Conservation (phyloP, 2,329 filamentous ascomycete genomes). For the Aspergillus chevalieri region DNA sequence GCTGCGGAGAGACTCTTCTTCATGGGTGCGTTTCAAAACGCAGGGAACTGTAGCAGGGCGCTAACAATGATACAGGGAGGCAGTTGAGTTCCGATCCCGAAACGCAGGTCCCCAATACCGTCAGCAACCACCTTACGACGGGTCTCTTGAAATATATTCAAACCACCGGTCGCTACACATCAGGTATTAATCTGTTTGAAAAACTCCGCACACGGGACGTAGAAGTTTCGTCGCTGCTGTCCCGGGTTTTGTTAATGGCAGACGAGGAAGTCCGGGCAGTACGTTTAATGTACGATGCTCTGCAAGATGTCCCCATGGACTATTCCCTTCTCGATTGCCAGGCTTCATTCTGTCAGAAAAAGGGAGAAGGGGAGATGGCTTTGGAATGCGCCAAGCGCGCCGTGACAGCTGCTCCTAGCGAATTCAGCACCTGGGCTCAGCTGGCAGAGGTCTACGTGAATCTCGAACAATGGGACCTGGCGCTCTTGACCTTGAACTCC, state of each 20-base stretch:
- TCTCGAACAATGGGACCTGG: conserved; percentile 94
- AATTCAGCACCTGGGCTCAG: conserved; percentile 94
- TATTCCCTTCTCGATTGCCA: conserved; percentile 94
- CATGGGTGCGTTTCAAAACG: conserved; percentile 53
- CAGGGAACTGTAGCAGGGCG: background rate
- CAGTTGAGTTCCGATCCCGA: conserved; percentile 94
- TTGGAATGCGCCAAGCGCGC: conserved; percentile 89
- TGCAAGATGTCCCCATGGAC: conserved; percentile 93
- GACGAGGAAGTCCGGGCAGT: conserved; percentile 97
- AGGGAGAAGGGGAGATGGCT: conserved; percentile 80
- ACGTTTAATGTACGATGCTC: conserved; percentile 74
- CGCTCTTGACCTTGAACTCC: conserved; percentile 89
- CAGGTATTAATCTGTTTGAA: conserved; percentile 95
- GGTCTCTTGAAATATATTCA: conserved; percentile 91
- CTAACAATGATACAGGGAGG: conserved; percentile 57
- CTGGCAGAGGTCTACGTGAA: conserved; percentile 89
- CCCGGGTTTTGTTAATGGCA: conserved; percentile 86
- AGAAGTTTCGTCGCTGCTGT: conserved; percentile 87
- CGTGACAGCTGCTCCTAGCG: conserved; percentile 90
- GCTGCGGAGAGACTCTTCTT: conserved; percentile 95
- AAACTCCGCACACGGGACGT: conserved; percentile 86
- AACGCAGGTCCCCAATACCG: conserved; percentile 93
- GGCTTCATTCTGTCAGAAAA: conserved; percentile 82
- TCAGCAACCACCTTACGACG: conserved; percentile 92
- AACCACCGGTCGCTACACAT: conserved; percentile 88